Base-by-base conservation (phyloP, 495 filamentous ascomycete genomes). In the Lophium mytilinum region DNA sequence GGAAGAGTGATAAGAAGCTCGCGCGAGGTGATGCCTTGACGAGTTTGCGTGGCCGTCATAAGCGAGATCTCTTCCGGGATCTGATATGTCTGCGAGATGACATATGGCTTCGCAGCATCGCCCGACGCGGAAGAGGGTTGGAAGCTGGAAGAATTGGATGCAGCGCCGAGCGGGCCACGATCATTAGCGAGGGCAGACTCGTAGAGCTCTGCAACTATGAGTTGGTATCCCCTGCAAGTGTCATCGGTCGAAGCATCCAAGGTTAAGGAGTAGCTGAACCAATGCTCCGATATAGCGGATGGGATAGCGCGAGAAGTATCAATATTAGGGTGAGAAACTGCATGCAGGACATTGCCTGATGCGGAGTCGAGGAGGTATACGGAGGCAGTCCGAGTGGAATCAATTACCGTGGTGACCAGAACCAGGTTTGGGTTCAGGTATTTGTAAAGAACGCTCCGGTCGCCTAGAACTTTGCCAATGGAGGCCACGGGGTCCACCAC, bases 401-500 rank as follows among this genome's bases (percentile, higher is more conserved):
- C 78, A 52, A 85, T 73, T 15, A 83, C 74, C 8, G 89, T 80
- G 0, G 88, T 88, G 50, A 96, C 76, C 0, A 95, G 80, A 7
- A 90, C 74, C 5, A 91, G 76, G 70, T 97, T 96, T 0, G 88
- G 85, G 72, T 90, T 93, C 21, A 99, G 74, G 69, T 96, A 96
- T 74, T 99, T 99, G 80, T 97, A 99, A 57, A 95, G 78, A 40
- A 99, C 93, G 1, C 84, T 86, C 17, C 93, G 84, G 64, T 97
- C 84, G 50, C 89, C 90, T 35, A 97, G 81, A 17, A 95, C 93
- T 56, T 88, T 86, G 45, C 94, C 93, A 55, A 99, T 96, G 0
- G 93, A 96, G 9, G 94, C 92, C 42, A 96, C 84, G 3, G 89
- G 89, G 58, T 97, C 92, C 61, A 93, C 85, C 7, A 77, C 62